phyloP scores from a whole-genome alignment of 306 rosid genomes.

The Dicorynia guianensis region DNA sequence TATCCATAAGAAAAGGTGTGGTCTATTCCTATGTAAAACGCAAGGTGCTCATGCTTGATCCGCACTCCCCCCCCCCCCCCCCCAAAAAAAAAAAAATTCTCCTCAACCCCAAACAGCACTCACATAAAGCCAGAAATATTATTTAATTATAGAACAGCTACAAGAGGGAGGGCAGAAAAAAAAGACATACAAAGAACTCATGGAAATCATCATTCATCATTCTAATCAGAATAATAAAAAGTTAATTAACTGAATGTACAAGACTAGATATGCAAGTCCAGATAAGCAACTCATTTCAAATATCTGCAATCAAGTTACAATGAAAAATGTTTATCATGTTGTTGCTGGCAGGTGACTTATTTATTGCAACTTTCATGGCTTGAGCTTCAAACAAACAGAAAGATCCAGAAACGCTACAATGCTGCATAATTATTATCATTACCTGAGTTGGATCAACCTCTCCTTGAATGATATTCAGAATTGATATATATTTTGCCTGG shows the following conservation, averaged over 20 bases:
- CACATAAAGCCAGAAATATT: background rate
- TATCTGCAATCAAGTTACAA: background rate
- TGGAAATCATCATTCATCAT: no score
- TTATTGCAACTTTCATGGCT: background rate
- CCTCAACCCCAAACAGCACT: background rate
- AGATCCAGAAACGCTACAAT: conserved; percentile 6
- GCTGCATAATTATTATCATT: conserved; percentile 15
- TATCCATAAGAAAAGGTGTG: background rate
- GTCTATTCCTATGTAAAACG: no score
- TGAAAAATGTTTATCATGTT: background rate
- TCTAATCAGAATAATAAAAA: no score
- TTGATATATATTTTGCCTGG: conserved; percentile 98
- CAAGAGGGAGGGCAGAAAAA: no score
- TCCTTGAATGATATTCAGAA: conserved; percentile 97
- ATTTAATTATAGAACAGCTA: background rate
- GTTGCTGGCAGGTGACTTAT: conserved; percentile 1
- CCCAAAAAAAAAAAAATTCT: no score
- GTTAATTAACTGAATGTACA: background rate
- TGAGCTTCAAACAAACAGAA: conserved; percentile 14
- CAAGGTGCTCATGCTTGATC: background rate
- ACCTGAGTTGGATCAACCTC: conserved; percentile 99
- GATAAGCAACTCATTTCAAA: background rate
- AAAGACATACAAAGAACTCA: no score
- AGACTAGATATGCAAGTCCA: background rate
- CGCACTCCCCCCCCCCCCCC: no score